Evolutionary conservation across 768 basidiomycete genomes (phyloP).

Genomic region (Dacryopinax primogenitus): DNA sequence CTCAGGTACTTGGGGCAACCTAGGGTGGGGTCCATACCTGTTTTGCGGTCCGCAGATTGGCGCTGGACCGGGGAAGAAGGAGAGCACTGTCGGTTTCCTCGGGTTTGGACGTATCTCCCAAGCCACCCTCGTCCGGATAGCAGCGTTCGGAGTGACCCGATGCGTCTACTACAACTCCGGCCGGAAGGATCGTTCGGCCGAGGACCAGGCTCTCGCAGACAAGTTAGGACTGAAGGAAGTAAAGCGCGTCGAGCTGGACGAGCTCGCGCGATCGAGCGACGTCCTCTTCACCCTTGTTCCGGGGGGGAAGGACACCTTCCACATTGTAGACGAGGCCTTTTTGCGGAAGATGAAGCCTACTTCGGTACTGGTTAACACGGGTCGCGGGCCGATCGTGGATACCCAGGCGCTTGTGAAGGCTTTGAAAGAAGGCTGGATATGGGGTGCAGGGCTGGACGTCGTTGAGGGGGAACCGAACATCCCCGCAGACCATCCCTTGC

Average conservation of each 20-base stretch:
- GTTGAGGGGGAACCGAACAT: slow-evolving; percentile 85
- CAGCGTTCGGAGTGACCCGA: slow-evolving; percentile 68
- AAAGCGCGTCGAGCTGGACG: slow-evolving; percentile 45
- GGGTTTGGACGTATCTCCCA: slow-evolving; percentile 94
- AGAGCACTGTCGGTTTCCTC: slow-evolving; percentile 71
- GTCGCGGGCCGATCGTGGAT: slow-evolving; percentile 78
- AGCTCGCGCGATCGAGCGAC: slow-evolving; percentile 68
- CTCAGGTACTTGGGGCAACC: slow-evolving; percentile 63
- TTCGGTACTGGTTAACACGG: slow-evolving; percentile 71
- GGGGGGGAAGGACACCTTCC: slow-evolving; percentile 54
- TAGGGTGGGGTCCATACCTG: slow-evolving; percentile 68
- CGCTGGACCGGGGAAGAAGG: slow-evolving; percentile 39
- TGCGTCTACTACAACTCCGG: slow-evolving; percentile 47
- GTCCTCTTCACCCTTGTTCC: slow-evolving; percentile 74
- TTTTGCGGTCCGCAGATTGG: slow-evolving; percentile 69
- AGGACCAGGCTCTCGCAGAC: slow-evolving; percentile 19
- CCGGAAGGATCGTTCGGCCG: slow-evolving; percentile 26
- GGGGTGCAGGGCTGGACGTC: slow-evolving; percentile 88
- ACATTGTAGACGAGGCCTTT: slow-evolving; percentile 60
- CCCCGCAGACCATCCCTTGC: slow-evolving; percentile 57
- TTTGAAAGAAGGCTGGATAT: slow-evolving; percentile 63
- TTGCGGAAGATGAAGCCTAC: slow-evolving; percentile 74
- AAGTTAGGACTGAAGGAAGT: slow-evolving; percentile 29
- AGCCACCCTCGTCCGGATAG: slow-evolving; percentile 61
- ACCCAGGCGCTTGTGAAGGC: slow-evolving; percentile 78